Percentiles rank a stretch among this genome's conserved stretches.
Conservation (phyloP, 169 alveolate species). For the Cystoisospora suis region DNA sequence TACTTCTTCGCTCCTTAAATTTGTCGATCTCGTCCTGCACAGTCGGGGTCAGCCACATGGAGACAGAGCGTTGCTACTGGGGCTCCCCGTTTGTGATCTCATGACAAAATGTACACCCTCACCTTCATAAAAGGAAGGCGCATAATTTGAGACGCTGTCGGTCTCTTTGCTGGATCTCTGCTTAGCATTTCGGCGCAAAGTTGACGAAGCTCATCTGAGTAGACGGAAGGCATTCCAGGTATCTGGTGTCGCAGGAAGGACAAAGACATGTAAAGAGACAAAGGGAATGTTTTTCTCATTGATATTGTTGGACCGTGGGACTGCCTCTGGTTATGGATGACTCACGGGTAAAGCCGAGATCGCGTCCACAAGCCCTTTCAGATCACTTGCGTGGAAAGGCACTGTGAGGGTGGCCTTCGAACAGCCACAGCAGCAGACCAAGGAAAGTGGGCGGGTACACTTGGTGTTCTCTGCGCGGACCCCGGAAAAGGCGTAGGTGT, state of each 20-base stretch:
- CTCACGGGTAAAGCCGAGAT: conserved; percentile 77
- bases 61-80: too few species aligned
- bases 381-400: conserved; percentile 85
- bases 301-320: not conserved
- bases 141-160: conserved; percentile 60
- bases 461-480: not conserved
- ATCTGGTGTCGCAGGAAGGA: conserved; percentile 22
- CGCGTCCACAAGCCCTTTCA: conserved; percentile 76
- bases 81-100: too few species aligned
- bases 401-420: conserved; percentile 17
- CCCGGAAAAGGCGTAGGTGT: not conserved
- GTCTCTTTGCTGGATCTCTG: conserved; percentile 59
- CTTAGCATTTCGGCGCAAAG: conserved; percentile 51
- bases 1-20: too few species aligned
- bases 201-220: conserved; percentile 60
- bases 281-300: not conserved
- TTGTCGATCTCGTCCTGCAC: too few species aligned
- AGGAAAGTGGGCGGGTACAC: not conserved
- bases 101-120: too few species aligned
- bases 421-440: not conserved
- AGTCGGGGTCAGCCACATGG: too few species aligned
- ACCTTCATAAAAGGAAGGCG: conserved; percentile 28
- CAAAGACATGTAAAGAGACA: not conserved
- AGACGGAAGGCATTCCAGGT: conserved; percentile 59
- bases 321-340: not conserved